These are phyloP conservation scores for Scenedesmus sp. DNA, from an alignment of 163 green algal species.

Conservation along the genomic window DNA sequence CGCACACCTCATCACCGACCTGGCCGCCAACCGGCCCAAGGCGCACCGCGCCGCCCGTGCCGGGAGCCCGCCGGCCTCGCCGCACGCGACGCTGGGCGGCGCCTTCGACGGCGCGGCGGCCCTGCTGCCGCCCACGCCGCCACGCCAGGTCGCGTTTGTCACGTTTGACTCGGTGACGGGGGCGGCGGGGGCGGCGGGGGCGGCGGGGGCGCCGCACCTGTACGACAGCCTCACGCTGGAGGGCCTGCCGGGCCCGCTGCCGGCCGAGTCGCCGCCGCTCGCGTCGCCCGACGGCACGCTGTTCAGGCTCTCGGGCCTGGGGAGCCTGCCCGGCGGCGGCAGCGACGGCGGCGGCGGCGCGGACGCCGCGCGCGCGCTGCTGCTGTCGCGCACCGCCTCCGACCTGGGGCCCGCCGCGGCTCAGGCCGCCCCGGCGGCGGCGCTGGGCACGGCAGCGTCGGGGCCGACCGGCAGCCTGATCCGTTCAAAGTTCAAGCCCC, in stretches of 20 bases:
- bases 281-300: background rate
- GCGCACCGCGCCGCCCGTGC: background rate
- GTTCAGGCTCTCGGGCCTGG: no score
- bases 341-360: no score
- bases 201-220: background rate
- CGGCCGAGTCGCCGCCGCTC: conserved; percentile 3
- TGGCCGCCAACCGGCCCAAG: conserved; percentile 13
- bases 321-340: no score
- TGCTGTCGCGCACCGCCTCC: no score
- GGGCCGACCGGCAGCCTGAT: no score
- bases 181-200: background rate
- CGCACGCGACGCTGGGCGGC: no score
- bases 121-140: background rate
- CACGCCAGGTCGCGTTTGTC: conserved; percentile 11
- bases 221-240: conserved; percentile 19
- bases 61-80: no score
- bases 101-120: no score
- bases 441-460: no score
- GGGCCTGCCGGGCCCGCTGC: background rate
- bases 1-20: conserved; percentile 1
- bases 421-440: no score
- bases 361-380: background rate
- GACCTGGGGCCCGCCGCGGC: no score
- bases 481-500: background rate
- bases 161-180: background rate